A percentile compares a stretch with the other conserved stretches of the same genome.
These are phyloP conservation scores for Tagetes erecta DNA, from an alignment of 129 eudicot species.

Conservation along the genomic window DNA sequence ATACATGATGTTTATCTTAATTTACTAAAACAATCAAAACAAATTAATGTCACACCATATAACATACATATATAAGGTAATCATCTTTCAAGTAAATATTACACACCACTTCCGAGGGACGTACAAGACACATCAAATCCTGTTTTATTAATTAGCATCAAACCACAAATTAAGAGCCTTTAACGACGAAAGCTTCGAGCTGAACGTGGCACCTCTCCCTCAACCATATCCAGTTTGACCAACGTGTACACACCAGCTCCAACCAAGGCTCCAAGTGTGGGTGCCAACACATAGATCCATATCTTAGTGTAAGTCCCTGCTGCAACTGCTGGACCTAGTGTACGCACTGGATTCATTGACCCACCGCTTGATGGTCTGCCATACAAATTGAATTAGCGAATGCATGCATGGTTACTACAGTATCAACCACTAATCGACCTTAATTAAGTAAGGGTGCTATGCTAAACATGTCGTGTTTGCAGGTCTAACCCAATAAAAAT, in stretches of 20 bases:
- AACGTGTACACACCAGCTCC: conserved; percentile 74
- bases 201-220: conserved; percentile 48
- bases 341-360: conserved; percentile 88
- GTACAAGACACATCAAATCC: conserved; percentile 13
- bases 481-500: no score
- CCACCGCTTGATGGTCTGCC: conserved; percentile 68
- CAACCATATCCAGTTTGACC: conserved; percentile 63
- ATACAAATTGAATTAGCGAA: neutral
- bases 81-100: neutral
- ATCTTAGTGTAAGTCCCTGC: conserved; percentile 67
- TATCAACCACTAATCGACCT: neutral
- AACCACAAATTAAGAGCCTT: conserved; percentile 18
- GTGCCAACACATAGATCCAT: conserved; percentile 85
- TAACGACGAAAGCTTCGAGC: conserved; percentile 77
- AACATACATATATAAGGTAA: neutral
- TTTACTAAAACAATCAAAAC: conserved; percentile 24
- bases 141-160: conserved; percentile 26
- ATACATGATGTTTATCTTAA: neutral
- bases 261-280: conserved; percentile 73
- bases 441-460: no score
- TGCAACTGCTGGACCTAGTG: conserved; percentile 89
- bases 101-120: conserved; percentile 20
- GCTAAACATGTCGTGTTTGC: no score
- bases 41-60: conserved; percentile 1
- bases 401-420: neutral